Conservation (phyloP, 371 early-diverging fungal species). For the Sporodiniella umbellata region DNA sequence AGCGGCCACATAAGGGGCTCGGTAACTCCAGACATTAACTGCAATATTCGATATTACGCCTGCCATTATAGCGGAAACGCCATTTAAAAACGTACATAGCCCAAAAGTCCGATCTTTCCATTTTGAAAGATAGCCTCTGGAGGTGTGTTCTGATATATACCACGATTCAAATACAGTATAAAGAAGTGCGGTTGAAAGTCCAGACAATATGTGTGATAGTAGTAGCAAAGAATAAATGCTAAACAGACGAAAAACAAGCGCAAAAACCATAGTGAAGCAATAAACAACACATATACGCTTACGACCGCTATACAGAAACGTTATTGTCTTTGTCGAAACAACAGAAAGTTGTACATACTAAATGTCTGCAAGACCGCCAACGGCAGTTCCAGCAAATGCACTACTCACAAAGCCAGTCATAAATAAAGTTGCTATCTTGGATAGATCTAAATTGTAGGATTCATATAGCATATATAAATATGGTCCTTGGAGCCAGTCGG, state of each 20-base stretch:
- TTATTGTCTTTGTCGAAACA: background rate
- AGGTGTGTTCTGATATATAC: conserved; percentile 73
- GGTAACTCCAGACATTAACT: conserved; percentile 53
- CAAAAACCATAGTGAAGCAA: conserved; percentile 53
- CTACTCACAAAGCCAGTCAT: conserved; percentile 73
- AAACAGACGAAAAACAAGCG: conserved; percentile 57
- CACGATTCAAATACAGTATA: conserved; percentile 81
- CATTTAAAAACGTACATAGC: conserved; percentile 65
- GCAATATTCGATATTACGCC: conserved; percentile 64
- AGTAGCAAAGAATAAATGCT: conserved; percentile 51
- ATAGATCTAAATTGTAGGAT: conserved; percentile 54
- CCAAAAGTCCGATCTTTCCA: conserved; percentile 71
- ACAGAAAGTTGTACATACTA: conserved; percentile 40
- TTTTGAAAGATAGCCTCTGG: conserved; percentile 52
- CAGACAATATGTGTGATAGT: conserved; percentile 65
- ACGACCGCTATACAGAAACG: conserved; percentile 53
- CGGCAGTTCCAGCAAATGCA: conserved; percentile 70
- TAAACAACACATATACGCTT: conserved; percentile 61
- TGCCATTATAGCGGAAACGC: conserved; percentile 69
- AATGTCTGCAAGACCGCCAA: conserved; percentile 72
- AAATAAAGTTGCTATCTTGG: conserved; percentile 66
- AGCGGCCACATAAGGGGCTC: conserved; percentile 63
- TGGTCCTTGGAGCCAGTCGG: conserved; percentile 78
- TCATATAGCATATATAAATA: conserved; percentile 72
- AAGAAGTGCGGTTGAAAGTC: conserved; percentile 65